Conservation (phyloP, 257 asterid species). For the Voacanga thouarsii region DNA sequence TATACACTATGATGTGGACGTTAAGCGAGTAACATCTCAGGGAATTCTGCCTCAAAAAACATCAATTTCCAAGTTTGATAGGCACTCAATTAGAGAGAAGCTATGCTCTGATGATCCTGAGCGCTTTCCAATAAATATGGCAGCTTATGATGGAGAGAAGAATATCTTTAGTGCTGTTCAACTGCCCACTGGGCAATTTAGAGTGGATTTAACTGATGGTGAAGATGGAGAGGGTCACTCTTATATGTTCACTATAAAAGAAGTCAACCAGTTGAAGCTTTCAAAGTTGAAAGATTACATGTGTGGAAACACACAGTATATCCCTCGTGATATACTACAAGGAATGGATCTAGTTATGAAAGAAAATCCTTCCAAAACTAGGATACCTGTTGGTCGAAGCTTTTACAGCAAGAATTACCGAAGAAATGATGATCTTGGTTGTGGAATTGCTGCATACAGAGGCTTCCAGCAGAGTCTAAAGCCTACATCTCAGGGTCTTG, state of each 20-base stretch:
- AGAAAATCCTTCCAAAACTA: slow-evolving; percentile 50
- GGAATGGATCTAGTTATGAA: slow-evolving; percentile 74
- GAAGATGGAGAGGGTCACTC: slow-evolving; percentile 33
- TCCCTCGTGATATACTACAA: slow-evolving; percentile 61
- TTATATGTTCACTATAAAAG: slow-evolving; percentile 36
- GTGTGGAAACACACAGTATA: slow-evolving; percentile 25
- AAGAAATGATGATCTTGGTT: slow-evolving; percentile 25
- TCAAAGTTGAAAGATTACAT: slow-evolving; percentile 49
- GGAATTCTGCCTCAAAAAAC: slow-evolving; percentile 26
- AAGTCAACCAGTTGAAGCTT: slow-evolving; percentile 40
- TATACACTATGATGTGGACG: slow-evolving; percentile 54
- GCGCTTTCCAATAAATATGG: slow-evolving; percentile 35
- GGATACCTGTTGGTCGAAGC: slow-evolving; percentile 42
- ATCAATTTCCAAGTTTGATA: slow-evolving; percentile 32
- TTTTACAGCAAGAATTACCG: slow-evolving; percentile 34
- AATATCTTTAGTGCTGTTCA: slow-evolving; percentile 51
- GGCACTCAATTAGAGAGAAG: slow-evolving; percentile 39
- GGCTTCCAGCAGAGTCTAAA: slow-evolving; percentile 64
- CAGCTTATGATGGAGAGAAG: slow-evolving; percentile 67
- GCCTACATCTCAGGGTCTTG: slow-evolving; percentile 53
- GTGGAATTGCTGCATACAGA: slow-evolving; percentile 51
- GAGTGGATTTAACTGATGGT: slow-evolving; percentile 38
- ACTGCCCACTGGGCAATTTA: slow-evolving; percentile 39
- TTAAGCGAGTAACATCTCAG: slow-evolving; percentile 28
- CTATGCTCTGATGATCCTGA: slow-evolving; percentile 26